These are phyloP conservation scores for Fusarium nisikadoi DNA, from an alignment of 2,329 filamentous ascomycete genomes.

Conservation along the genomic window DNA sequence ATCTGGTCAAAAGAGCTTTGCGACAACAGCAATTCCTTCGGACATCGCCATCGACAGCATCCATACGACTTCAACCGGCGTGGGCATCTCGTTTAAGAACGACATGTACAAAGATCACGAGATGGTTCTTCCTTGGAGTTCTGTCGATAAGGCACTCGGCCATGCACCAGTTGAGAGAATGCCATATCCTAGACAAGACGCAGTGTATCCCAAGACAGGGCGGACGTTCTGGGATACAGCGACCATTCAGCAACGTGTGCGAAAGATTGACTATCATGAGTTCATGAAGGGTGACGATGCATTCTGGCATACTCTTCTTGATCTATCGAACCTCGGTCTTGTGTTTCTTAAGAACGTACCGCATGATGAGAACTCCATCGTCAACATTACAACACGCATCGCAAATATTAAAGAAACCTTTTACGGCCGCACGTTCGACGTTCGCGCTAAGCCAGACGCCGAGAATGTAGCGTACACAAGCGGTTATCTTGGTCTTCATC, in stretches of 20 bases:
- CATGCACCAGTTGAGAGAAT: constrained; percentile 34
- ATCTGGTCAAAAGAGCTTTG: constrained; percentile 69
- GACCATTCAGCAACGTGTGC: constrained; percentile 54
- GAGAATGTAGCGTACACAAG: constrained; percentile 94
- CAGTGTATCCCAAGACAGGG: constrained; percentile 48
- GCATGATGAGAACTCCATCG: constrained; percentile 71
- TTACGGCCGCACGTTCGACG: constrained; percentile 92
- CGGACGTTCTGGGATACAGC: constrained; percentile 55
- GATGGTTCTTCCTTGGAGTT: constrained; percentile 49
- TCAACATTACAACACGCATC: constrained; percentile 75
- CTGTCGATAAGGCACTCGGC: constrained; percentile 50
- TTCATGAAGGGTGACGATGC: constrained; percentile 71
- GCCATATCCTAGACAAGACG: constrained; percentile 40
- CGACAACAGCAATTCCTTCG: constrained; percentile 54
- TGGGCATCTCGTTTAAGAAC: constrained; percentile 70
- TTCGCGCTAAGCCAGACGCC: constrained; percentile 79
- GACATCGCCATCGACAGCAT: constrained; percentile 49
- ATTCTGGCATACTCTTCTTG: constrained; percentile 70
- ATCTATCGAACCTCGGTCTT: constrained; percentile 75
- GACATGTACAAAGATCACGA: constrained; percentile 54
- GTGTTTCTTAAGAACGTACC: constrained; percentile 83
- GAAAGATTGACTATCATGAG: constrained; percentile 73
- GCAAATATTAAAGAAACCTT: constrained; percentile 87
- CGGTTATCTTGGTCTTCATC: constrained; percentile 85
- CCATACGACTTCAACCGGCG: constrained; percentile 48